Conservation (phyloP, 176 grass and related monocot genomes). For the Saccharum spontaneum region DNA sequence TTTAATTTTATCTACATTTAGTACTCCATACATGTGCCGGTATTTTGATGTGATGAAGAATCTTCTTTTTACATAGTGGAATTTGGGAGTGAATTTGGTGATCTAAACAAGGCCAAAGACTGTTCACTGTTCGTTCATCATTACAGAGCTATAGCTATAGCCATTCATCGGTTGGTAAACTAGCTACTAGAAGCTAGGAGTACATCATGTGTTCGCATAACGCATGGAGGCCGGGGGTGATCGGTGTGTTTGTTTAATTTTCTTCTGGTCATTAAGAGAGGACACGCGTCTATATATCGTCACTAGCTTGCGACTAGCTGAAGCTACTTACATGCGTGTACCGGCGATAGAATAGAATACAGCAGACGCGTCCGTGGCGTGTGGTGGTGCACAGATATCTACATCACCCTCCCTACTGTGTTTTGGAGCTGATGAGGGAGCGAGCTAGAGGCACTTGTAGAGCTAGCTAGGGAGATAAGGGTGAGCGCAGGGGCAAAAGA, state of each 20-base stretch:
- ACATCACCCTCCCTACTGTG: not conserved
- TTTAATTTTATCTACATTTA: too few species aligned
- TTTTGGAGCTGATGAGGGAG: not conserved
- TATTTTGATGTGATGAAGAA: too few species aligned
- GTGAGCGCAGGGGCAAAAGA: not conserved
- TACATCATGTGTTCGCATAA: not conserved
- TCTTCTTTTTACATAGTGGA: too few species aligned
- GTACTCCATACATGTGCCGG: too few species aligned
- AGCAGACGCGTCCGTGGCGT: not conserved
- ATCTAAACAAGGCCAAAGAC: too few species aligned
- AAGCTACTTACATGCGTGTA: conserved; percentile 14
- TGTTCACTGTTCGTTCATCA: not conserved
- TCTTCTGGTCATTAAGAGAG: not conserved
- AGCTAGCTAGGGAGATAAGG: too few species aligned
- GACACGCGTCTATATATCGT: not conserved
- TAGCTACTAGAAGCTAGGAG: too few species aligned
- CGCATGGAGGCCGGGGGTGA: not conserved
- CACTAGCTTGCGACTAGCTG: conserved; percentile 20
- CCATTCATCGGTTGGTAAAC: conserved; percentile 7
- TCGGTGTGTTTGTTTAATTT: not conserved
- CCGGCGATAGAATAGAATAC: not conserved
- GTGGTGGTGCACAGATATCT: not conserved
- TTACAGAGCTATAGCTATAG: not conserved
- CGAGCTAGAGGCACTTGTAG: too few species aligned
- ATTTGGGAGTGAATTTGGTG: too few species aligned